Percentiles rank a stretch among this genome's conserved stretches.
Evolutionary conservation across 1,284 basidiomycete genomes (phyloP).

Genomic region (Rhodotorula sp.): DNA sequence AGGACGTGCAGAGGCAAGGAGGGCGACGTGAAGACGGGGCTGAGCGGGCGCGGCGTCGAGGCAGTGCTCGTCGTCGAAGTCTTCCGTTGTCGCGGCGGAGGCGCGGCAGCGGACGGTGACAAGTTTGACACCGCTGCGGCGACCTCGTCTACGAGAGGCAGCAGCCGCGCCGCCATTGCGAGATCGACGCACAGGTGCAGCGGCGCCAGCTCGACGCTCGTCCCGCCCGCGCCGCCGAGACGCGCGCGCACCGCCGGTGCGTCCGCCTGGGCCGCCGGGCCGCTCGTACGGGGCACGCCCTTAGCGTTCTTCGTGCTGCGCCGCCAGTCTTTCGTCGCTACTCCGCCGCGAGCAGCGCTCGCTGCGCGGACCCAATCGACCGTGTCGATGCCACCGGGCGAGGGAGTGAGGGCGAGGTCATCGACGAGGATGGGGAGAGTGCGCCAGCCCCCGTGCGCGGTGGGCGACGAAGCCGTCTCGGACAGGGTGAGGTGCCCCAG

Average conservation of each 20-base stretch:
- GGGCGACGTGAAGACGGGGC: too few species aligned
- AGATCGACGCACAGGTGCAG: constrained; percentile 75
- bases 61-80: too few species aligned
- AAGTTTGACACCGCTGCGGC: constrained; percentile 29
- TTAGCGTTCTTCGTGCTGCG: background rate
- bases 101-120: background rate
- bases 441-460: constrained; percentile 33
- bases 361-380: constrained; percentile 4
- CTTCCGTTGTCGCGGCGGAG: background rate
- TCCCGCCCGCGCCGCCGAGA: background rate
- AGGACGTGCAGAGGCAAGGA: background rate
- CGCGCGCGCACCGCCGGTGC: background rate
- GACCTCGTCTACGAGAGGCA: constrained; percentile 52
- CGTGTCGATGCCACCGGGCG: background rate
- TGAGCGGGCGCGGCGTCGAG: too few species aligned
- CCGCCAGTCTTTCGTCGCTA: background rate
- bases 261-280: background rate
- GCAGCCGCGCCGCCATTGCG: constrained; percentile 48
- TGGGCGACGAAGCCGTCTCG: constrained; percentile 8
- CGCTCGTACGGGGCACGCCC: background rate
- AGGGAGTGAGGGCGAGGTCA: background rate
- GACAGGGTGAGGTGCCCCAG: constrained; percentile 48
- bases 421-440: constrained; percentile 11
- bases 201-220: constrained; percentile 56
- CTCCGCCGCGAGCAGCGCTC: constrained; percentile 36